Conservation (phyloP, 768 basidiomycete species). For the Psilocybe tampanensis region DNA sequence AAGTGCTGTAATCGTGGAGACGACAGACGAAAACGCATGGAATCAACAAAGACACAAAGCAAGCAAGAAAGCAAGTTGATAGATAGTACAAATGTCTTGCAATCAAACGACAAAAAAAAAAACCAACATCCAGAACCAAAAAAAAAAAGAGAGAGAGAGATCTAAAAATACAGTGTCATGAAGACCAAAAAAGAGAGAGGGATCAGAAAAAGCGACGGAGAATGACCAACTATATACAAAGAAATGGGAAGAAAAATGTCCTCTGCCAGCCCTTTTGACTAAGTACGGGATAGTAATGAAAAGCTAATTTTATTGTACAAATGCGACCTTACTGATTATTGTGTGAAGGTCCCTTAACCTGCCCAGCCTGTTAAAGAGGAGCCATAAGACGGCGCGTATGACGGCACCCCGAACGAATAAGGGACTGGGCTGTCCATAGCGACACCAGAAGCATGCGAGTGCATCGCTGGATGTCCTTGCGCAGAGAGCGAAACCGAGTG, state of each 20-base stretch:
- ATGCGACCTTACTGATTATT: neutral
- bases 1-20: too few species aligned
- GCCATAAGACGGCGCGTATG: slow-evolving; percentile 29
- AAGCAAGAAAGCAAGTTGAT: neutral
- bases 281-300: neutral
- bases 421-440: neutral
- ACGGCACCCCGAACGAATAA: slow-evolving; percentile 17
- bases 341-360: slow-evolving; percentile 31
- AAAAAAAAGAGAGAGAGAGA: neutral
- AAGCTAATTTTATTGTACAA: neutral
- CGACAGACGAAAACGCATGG: too few species aligned
- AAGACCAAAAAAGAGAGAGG: neutral
- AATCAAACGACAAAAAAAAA: neutral
- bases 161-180: neutral
- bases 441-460: neutral
- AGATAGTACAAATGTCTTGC: neutral
- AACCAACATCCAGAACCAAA: neutral
- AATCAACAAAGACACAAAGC: neutral
- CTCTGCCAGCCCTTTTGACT: neutral
- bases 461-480: neutral
- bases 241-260: neutral
- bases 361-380: slow-evolving; percentile 55
- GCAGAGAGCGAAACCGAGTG: neutral
- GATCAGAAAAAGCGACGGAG: neutral
- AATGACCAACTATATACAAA: slow-evolving; percentile 5